Conservation (phyloP, 2,329 filamentous ascomycete genomes). For the Rhinocladiella mackenziei region DNA sequence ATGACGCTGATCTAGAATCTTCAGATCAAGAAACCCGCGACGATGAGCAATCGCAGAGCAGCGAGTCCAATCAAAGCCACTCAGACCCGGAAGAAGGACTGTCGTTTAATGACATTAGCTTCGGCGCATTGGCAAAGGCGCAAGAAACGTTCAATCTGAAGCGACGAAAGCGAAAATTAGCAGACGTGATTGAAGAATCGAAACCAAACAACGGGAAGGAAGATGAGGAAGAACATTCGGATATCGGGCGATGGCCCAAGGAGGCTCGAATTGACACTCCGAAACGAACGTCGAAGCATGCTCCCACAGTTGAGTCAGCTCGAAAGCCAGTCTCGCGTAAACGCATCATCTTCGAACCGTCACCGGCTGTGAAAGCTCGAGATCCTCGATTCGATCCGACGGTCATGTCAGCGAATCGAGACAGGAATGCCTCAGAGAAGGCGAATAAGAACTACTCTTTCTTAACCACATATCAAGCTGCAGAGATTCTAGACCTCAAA, state of each 20-base stretch:
- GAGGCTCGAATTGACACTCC: slow-evolving; percentile 35
- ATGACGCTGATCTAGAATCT: slow-evolving; percentile 36
- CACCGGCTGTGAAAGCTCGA: slow-evolving; percentile 58
- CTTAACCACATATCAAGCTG: slow-evolving; percentile 75
- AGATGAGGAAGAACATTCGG: slow-evolving; percentile 27
- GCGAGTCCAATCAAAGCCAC: slow-evolving; percentile 5
- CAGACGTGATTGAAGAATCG: slow-evolving; percentile 24
- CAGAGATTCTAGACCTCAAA: slow-evolving; percentile 75
- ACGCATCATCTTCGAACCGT: slow-evolving; percentile 63
- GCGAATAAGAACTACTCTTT: slow-evolving; percentile 76
- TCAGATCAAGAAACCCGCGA: slow-evolving; percentile 8
- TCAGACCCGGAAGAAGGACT: slow-evolving; percentile 37
- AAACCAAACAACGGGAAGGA: slow-evolving; percentile 26
- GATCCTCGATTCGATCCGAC: slow-evolving; percentile 86
- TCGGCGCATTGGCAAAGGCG: slow-evolving; percentile 84
- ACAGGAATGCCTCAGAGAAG: slow-evolving; percentile 46
- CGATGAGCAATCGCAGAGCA: slow-evolving; percentile 6
- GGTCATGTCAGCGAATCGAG: slow-evolving; percentile 37
- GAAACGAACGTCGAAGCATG: slow-evolving; percentile 72
- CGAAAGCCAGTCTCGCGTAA: slow-evolving; percentile 78
- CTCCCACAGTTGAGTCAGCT: slow-evolving; percentile 75
- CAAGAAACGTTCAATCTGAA: slow-evolving; percentile 62
- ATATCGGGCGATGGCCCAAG: slow-evolving; percentile 40
- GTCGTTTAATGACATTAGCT: slow-evolving; percentile 64
- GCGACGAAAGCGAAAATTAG: slow-evolving; percentile 31